Evolutionary conservation across 2,329 filamentous ascomycete species (phyloP).

Genomic region (Beauveria pseudobassiana): DNA sequence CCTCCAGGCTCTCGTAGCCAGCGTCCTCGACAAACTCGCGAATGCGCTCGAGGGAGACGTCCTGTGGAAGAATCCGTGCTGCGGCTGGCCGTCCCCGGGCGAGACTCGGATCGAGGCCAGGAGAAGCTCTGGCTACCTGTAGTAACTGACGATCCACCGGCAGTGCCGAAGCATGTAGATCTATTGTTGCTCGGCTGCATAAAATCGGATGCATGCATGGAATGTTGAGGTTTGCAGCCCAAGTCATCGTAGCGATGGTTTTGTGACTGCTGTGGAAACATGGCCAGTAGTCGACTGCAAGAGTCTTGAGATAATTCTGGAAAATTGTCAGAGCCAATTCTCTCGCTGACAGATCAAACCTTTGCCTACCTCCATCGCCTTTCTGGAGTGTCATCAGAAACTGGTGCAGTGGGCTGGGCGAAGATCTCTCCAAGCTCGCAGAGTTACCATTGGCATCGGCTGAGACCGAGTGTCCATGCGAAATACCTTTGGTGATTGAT

Average conservation of each 20-base stretch:
- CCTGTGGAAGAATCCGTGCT: neutral
- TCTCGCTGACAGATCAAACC: fast-evolving
- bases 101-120: conserved; percentile 1
- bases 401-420: neutral
- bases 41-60: neutral
- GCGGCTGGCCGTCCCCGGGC: neutral
- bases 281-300: neutral
- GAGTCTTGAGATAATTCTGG: neutral
- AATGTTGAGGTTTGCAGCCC: neutral
- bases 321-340: neutral
- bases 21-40: conserved; percentile 6
- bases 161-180: neutral
- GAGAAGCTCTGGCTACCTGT: neutral
- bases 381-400: neutral
- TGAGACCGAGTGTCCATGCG: neutral
- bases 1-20: conserved; percentile 2
- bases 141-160: neutral
- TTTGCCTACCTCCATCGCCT: neutral
- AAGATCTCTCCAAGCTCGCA: neutral
- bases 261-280: neutral
- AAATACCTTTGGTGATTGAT: neutral
- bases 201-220: neutral
- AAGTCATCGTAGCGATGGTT: neutral
- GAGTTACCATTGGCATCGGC: neutral
- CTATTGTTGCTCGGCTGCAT: neutral